Evolutionary conservation across 176 grass and related monocot species (phyloP).

Genomic region (Chloris gayana): DNA sequence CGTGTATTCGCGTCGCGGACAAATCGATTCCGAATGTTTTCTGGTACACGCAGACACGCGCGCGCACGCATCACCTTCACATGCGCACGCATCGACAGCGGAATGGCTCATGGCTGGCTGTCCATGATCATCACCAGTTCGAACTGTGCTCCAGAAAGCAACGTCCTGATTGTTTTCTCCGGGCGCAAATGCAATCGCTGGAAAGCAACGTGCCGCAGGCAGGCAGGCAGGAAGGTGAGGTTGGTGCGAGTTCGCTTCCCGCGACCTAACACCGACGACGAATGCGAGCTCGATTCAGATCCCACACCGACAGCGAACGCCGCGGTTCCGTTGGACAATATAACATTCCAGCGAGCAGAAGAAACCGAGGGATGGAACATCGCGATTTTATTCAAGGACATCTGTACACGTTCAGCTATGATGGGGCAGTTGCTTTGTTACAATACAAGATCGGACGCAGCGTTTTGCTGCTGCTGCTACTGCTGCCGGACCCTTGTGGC

Average conservation of each 20-base stretch:
- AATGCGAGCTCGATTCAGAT: slow-evolving; percentile 7
- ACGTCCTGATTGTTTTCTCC: background rate
- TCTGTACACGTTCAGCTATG: slow-evolving; percentile 23
- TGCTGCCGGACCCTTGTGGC: background rate
- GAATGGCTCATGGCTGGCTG: too few relatives aligned
- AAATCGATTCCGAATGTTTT: background rate
- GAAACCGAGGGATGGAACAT: background rate
- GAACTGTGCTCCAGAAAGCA: background rate
- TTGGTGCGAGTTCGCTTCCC: slow-evolving; percentile 26
- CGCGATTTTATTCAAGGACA: slow-evolving; percentile 1
- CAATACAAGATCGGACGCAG: background rate
- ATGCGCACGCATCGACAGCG: background rate
- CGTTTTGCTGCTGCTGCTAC: background rate
- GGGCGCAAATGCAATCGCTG: background rate
- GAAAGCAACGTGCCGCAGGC: slow-evolving; percentile 37
- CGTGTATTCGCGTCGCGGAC: background rate
- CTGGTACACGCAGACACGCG: background rate
- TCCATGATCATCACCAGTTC: background rate
- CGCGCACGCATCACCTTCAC: background rate
- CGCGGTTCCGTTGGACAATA: background rate
- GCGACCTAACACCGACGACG: slow-evolving; percentile 32
- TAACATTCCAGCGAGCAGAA: background rate
- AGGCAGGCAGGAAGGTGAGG: background rate
- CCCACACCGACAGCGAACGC: background rate
- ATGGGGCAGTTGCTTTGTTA: background rate